Base-by-base conservation (phyloP, 495 filamentous ascomycete genomes). In the Penicillium crystallinum region DNA sequence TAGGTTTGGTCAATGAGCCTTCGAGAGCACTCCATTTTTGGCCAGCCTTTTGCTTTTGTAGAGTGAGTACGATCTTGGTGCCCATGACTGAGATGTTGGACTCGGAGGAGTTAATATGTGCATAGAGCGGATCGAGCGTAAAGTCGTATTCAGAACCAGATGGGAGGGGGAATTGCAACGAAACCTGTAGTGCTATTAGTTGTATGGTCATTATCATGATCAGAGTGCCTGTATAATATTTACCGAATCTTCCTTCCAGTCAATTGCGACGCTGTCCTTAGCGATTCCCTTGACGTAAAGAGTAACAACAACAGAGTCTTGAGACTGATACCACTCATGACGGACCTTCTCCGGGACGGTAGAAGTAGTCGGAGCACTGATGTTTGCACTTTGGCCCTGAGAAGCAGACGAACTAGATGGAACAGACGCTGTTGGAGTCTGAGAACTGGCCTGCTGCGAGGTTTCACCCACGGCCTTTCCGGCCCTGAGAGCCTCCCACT, bases 21-120 rank as follows among this genome's bases (percentile, higher is more conserved):
- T 91, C 87, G 3, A 95, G 80, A 4, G 74, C 57, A 8, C 72
- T 66, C 93, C 93, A 98, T 66, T 92, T 96, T 18, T 81, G 68
- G 3, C 85, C 87, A 0, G 81, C 68, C 0, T 53, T 74, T 22
- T 73, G 67, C 68, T 97, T 98, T 23, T 74, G 74, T 21, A 98
- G 76, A 1, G 75, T 74, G 27, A 97, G 70, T 67, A 97, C 93
- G 46, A 97, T 82, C 68, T 97, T 98, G 43, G 86, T 88, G 5
- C 85, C 74, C 39, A 87, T 84, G 23, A 90, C 80, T 7, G 77
- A 77, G 61, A 72, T 82, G 17, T 74, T 82, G 21, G 81, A 88
- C 17, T 72, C 57, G 8, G 76, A 55, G 0, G 82, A 66, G 35
- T 87, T 78, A 56, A 98, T 82, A 8, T 72, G 58, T 17, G 80